Conservation (phyloP, 805 yeast genomes). For the Lachancea mirantina region DNA sequence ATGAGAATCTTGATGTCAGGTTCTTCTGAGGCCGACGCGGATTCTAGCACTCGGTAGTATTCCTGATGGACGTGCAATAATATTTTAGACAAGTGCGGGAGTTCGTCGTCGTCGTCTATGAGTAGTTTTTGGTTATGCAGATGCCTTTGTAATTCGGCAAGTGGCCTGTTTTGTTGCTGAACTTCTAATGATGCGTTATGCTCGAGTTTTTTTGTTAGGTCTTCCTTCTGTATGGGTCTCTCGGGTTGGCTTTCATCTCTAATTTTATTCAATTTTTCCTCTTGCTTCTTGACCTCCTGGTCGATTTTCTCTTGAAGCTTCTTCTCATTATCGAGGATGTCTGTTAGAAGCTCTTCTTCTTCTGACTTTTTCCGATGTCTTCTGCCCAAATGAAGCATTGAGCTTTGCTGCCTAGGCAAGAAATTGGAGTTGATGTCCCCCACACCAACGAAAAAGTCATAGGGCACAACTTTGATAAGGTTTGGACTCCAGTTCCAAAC, state of each 20-base stretch:
- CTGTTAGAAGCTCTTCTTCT: slow-evolving; percentile 29
- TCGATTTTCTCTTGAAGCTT: slow-evolving; percentile 26
- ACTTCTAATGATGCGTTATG: slow-evolving; percentile 67
- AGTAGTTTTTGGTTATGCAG: slow-evolving; percentile 49
- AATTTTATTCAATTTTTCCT: slow-evolving; percentile 29
- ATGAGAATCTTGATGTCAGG: slow-evolving; percentile 68
- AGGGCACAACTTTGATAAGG: slow-evolving; percentile 86
- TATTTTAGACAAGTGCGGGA: slow-evolving; percentile 54
- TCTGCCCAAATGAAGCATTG: slow-evolving; percentile 38
- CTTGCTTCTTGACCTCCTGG: slow-evolving; percentile 31
- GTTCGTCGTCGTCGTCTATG: slow-evolving; percentile 76
- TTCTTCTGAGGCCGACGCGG: slow-evolving; percentile 36
- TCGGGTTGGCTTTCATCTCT: slow-evolving; percentile 23
- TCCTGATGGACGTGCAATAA: slow-evolving; percentile 56
- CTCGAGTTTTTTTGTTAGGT: slow-evolving; percentile 50
- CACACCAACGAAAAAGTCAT: slow-evolving; percentile 91
- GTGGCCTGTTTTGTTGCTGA: slow-evolving; percentile 75
- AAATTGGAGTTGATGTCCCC: slow-evolving; percentile 95
- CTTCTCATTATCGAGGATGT: slow-evolving; percentile 29
- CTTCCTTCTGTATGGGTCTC: slow-evolving; percentile 32
- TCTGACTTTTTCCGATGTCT: slow-evolving; percentile 25
- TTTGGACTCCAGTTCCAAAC: slow-evolving; percentile 98
- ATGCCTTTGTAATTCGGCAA: slow-evolving; percentile 74
- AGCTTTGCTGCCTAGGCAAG: slow-evolving; percentile 74
- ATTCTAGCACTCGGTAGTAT: slow-evolving; percentile 52